Percentiles rank a stretch among this genome's conserved stretches.
These are phyloP conservation scores for Mycotypha africana DNA, from an alignment of 371 early-diverging fungal species.

Conservation along the genomic window DNA sequence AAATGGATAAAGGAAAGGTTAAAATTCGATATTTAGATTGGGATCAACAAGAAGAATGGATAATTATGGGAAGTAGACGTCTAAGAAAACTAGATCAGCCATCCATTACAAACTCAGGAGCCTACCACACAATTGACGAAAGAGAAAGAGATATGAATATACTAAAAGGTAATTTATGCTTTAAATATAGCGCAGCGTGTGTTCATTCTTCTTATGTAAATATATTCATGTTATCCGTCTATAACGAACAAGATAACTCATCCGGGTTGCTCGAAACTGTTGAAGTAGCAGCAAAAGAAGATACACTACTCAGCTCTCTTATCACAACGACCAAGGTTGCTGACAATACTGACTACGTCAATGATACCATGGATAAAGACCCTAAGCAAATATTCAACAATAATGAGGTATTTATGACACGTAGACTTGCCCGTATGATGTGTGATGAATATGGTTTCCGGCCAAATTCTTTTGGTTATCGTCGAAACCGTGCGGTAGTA, in stretches of 20 bases:
- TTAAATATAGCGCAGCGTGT: too few species aligned
- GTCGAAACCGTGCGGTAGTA: slow-evolving; percentile 41
- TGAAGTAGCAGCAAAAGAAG: too few species aligned
- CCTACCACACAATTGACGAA: too few species aligned
- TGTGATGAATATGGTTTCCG: slow-evolving; percentile 36
- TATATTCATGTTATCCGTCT: too few species aligned
- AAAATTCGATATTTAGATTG: slow-evolving; percentile 50
- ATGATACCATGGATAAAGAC: slow-evolving; percentile 28
- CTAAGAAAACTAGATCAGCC: slow-evolving; percentile 1
- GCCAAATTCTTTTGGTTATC: slow-evolving; percentile 48
- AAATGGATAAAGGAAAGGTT: slow-evolving; percentile 42
- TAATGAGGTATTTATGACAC: slow-evolving; percentile 50
- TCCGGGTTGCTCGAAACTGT: too few species aligned
- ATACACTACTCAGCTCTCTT: too few species aligned
- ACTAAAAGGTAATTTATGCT: too few species aligned
- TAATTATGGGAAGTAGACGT: slow-evolving; percentile 53
- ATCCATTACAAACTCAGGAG: too few species aligned
- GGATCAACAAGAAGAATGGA: slow-evolving; percentile 58
- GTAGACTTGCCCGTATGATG: slow-evolving; percentile 45
- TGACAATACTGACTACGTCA: slow-evolving; percentile 20
- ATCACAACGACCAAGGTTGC: too few species aligned
- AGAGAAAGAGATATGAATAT: too few species aligned
- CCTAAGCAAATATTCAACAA: slow-evolving; percentile 42
- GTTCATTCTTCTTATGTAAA: too few species aligned
- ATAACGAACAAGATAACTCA: too few species aligned